phyloP scores from a whole-genome alignment of 768 basidiomycete species.

The Zangia roseola region DNA sequence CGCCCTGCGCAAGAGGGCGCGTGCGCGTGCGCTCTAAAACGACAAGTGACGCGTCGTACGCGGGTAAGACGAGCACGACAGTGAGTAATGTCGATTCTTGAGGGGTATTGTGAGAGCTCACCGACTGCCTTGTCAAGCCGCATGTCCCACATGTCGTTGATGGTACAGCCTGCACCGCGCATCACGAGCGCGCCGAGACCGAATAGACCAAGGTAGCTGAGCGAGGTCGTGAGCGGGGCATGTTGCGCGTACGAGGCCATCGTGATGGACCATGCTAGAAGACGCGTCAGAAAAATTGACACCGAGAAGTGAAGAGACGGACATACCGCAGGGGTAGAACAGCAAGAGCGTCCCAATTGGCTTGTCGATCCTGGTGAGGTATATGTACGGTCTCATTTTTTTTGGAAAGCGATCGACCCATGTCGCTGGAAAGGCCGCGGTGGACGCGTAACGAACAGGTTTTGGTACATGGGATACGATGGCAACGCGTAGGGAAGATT shows the following conservation, averaged over 20 bases:
- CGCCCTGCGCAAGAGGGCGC: conserved; percentile 85
- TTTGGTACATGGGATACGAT: neutral
- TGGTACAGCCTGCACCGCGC: conserved; percentile 97
- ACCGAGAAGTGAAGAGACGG: no score
- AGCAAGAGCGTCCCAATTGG: conserved; percentile 92
- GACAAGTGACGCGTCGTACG: neutral
- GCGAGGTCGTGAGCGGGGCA: conserved; percentile 61
- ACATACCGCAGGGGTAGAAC: conserved; percentile 87
- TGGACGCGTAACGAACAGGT: conserved; percentile 17
- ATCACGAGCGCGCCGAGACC: conserved; percentile 90
- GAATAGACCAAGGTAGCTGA: conserved; percentile 80
- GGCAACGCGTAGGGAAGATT: neutral
- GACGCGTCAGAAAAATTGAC: neutral
- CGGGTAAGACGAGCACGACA: no score
- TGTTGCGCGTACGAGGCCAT: conserved; percentile 88
- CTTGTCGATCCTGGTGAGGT: conserved; percentile 89
- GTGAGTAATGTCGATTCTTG: no score
- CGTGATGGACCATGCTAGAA: conserved; percentile 92
- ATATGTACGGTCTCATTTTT: conserved; percentile 71
- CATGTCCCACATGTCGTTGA: conserved; percentile 98
- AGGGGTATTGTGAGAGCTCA: conserved; percentile 29
- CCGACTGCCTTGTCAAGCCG: conserved; percentile 91
- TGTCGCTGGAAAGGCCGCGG: conserved; percentile 32
- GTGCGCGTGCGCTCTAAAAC: conserved; percentile 74
- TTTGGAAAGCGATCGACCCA: conserved; percentile 71